Conservation (phyloP, 2,329 filamentous ascomycete species). For the Cyclaneusma minus region DNA sequence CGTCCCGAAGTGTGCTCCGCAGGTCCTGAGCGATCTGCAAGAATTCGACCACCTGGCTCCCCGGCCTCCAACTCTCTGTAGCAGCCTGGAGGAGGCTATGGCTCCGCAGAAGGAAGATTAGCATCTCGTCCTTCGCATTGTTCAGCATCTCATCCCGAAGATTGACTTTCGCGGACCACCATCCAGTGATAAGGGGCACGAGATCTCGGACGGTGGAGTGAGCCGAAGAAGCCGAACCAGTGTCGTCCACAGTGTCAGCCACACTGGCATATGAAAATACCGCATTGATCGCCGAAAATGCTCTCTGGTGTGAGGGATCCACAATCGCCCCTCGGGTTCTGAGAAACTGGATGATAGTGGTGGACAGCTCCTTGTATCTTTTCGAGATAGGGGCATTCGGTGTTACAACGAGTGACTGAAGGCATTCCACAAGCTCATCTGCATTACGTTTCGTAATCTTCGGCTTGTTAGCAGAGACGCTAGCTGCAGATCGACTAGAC, state of each 20-base stretch:
- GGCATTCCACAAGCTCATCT: constrained; percentile 46
- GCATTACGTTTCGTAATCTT: constrained; percentile 19
- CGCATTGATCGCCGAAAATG: constrained; percentile 62
- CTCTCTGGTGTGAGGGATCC: constrained; percentile 51
- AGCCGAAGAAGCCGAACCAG: constrained; percentile 43
- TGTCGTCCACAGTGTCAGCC: constrained; percentile 53
- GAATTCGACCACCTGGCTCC: constrained; percentile 20
- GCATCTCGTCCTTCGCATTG: constrained; percentile 59
- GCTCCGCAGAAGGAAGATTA: constrained; percentile 54
- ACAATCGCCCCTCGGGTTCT: constrained; percentile 39
- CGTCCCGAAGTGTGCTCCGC: constrained; percentile 53
- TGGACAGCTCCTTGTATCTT: constrained; percentile 38
- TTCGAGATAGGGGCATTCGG: constrained; percentile 51
- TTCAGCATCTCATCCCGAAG: constrained; percentile 39
- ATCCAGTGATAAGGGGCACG: constrained; percentile 54
- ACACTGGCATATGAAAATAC: constrained; percentile 50
- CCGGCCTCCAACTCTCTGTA: constrained; percentile 9
- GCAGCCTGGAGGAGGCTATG: constrained; percentile 41
- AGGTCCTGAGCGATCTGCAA: constrained; percentile 44
- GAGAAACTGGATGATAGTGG: constrained; percentile 43
- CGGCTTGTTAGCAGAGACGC: constrained; percentile 17
- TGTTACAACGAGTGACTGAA: constrained; percentile 46
- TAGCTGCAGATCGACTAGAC: constrained; percentile 9
- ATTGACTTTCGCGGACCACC: constrained; percentile 62
- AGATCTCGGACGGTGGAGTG: constrained; percentile 36